phyloP scores from a whole-genome alignment of 1,139 yeast genomes.

The Taiozyma sp. region DNA sequence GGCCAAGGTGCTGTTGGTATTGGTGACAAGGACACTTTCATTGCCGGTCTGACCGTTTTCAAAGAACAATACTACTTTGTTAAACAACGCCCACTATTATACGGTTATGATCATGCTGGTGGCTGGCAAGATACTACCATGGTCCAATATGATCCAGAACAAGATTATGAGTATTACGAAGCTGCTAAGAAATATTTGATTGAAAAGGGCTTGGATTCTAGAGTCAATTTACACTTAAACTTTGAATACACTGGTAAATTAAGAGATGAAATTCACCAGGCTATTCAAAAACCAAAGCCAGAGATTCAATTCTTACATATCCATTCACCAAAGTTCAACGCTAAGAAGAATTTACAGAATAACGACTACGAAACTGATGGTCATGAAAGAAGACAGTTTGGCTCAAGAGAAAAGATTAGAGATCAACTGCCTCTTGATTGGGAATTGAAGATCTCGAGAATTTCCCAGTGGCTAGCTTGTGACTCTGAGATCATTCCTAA shows the following conservation, averaged over 20 bases:
- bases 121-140: slow-evolving; percentile 37
- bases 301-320: slow-evolving; percentile 49
- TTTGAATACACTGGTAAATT: slow-evolving; percentile 17
- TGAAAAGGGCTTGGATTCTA: slow-evolving; percentile 17
- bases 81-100: slow-evolving; percentile 26
- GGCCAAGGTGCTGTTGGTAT: slow-evolving; percentile 58
- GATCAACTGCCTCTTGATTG: slow-evolving; percentile 42
- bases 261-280: slow-evolving; percentile 22
- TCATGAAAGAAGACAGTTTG: slow-evolving; percentile 42
- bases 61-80: slow-evolving; percentile 50
- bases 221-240: slow-evolving; percentile 19
- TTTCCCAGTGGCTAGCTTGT: slow-evolving; percentile 51
- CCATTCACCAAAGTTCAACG: slow-evolving; percentile 52
- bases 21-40: slow-evolving; percentile 60
- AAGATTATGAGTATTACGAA: slow-evolving; percentile 29
- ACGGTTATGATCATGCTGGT: slow-evolving; percentile 38
- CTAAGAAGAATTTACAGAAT: slow-evolving; percentile 37
- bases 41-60: slow-evolving; percentile 52
- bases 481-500: slow-evolving; percentile 41
- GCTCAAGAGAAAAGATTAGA: slow-evolving; percentile 41
- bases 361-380: slow-evolving; percentile 37
- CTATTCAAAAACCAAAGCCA: slow-evolving; percentile 28
- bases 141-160: slow-evolving; percentile 38
- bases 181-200: slow-evolving; percentile 17
- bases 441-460: slow-evolving; percentile 51